Conservation (phyloP, 108 stramenopile genomes). For the Nannochloropsis salina region DNA sequence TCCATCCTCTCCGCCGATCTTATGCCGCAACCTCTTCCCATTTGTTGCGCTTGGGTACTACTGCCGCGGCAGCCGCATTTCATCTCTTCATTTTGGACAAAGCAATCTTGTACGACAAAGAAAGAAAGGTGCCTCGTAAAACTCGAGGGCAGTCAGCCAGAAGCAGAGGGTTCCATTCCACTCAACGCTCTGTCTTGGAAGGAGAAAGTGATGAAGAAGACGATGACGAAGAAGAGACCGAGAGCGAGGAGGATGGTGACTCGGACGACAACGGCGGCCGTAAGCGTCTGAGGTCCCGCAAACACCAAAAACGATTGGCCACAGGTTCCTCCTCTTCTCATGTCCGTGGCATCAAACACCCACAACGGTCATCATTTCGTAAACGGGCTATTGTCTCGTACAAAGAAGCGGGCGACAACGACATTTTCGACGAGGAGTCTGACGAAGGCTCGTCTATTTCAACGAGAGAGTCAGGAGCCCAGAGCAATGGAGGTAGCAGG, state of each 20-base stretch:
- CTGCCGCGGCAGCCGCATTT: conserved; percentile 39
- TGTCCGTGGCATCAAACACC: neutral
- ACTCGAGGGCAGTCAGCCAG: neutral
- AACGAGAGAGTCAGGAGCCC: neutral
- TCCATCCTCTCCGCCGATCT: conserved; percentile 20
- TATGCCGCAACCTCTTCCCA: conserved; percentile 22
- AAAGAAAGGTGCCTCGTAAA: neutral
- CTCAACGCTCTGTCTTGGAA: neutral
- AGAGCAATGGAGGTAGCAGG: conserved; percentile 6
- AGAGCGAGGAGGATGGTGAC: neutral
- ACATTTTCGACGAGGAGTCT: neutral
- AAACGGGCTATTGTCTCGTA: neutral
- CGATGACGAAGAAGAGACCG: conserved; percentile 27
- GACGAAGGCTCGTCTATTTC: neutral
- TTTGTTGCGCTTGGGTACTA: conserved; percentile 31
- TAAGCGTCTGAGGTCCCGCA: neutral
- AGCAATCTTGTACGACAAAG: conserved; percentile 42
- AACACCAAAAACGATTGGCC: neutral
- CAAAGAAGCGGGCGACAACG: neutral
- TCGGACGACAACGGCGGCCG: conserved; percentile 22
- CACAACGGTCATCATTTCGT: neutral
- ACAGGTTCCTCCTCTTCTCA: neutral
- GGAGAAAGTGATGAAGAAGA: conserved; percentile 27
- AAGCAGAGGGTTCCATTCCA: neutral
- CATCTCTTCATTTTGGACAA: conserved; percentile 36